phyloP scores from a whole-genome alignment of 176 grass and related monocot genomes.

The Avena eriantha region DNA sequence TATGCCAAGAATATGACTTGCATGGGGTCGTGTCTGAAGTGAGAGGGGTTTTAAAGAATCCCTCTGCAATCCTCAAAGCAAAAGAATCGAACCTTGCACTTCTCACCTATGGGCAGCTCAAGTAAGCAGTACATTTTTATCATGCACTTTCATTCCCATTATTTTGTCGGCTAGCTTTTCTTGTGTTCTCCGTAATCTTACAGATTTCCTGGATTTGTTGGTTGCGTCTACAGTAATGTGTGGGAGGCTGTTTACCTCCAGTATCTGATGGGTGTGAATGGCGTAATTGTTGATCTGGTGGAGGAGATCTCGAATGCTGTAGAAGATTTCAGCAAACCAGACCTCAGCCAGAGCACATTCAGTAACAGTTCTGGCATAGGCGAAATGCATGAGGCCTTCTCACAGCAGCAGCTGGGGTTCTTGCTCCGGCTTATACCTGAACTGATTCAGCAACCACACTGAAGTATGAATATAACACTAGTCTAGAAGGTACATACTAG shows the following conservation, averaged over 20 bases:
- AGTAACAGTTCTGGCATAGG: neutral
- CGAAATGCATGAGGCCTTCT: slow-evolving; percentile 45
- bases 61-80: slow-evolving; percentile 62
- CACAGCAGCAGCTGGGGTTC: slow-evolving; percentile 60
- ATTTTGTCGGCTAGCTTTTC: neutral
- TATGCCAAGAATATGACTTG: slow-evolving; percentile 63
- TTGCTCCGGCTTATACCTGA: slow-evolving; percentile 71
- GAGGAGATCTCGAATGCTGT: slow-evolving; percentile 64
- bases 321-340: slow-evolving; percentile 39
- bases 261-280: slow-evolving; percentile 67
- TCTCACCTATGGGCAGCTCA: slow-evolving; percentile 86
- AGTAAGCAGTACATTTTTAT: slow-evolving; percentile 55
- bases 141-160: neutral
- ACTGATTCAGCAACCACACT: slow-evolving; percentile 48
- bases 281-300: slow-evolving; percentile 68
- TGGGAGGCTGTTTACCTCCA: slow-evolving; percentile 68
- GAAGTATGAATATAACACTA: slow-evolving; percentile 28
- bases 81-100: slow-evolving; percentile 79
- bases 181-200: slow-evolving; percentile 14
- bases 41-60: slow-evolving; percentile 74
- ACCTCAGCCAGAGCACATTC: neutral
- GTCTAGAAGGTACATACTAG: slow-evolving; percentile 23
- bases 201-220: slow-evolving; percentile 11
- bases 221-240: slow-evolving; percentile 57
- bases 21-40: slow-evolving; percentile 87